Evolutionary conservation across 2,329 filamentous ascomycete species (phyloP), one percentile per base, ranked within the genome.

Genomic region (Xylaria sp.): DNA sequence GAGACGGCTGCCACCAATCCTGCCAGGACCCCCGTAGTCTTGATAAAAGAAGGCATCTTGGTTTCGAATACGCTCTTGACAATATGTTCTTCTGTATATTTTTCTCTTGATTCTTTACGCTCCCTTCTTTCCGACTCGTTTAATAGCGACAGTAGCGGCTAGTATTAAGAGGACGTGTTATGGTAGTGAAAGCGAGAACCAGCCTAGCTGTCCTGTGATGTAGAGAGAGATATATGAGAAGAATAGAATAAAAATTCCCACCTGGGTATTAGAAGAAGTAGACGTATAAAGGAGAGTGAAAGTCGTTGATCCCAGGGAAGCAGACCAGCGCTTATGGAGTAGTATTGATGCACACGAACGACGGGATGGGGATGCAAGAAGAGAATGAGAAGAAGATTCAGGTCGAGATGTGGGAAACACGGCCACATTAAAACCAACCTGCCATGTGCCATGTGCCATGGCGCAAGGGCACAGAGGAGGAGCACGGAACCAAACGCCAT

Each of bases 311-410:
- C 78, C 78, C 75, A 74, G 74, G 59, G 79, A 84, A 85, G 83
- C 84, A 84, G 82, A 84, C 84, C 84, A 84, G 84, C 81, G 84
- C 84, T 85, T 84, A 80, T 77, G 75, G 72, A 77, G 74, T 72
- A 72, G 70, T 75, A 74, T 76, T 56, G 57, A 63, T 75, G 71
- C 72, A 77, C 72, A 76, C 71, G 74, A 78, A 77, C 69, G 70
- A 74, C 71, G 72, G 72, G 68, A 77, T 76, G 71, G 76, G 80
- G 79, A 77, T 76, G 75, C 76, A 75, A 75, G 74, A 74, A 72
- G 74, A 76, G 74, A 68, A 69, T 69, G 73, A 72, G 70, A 65
- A 73, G 44, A 20, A 70, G 70, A 71, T 74, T 72, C 15, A 66
- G 72, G 74, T 69, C 37, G 63, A 70, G 72, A 69, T 67, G 71